Base-by-base conservation (phyloP, 1,139 yeast species). In the Nadsonia commutata region DNA sequence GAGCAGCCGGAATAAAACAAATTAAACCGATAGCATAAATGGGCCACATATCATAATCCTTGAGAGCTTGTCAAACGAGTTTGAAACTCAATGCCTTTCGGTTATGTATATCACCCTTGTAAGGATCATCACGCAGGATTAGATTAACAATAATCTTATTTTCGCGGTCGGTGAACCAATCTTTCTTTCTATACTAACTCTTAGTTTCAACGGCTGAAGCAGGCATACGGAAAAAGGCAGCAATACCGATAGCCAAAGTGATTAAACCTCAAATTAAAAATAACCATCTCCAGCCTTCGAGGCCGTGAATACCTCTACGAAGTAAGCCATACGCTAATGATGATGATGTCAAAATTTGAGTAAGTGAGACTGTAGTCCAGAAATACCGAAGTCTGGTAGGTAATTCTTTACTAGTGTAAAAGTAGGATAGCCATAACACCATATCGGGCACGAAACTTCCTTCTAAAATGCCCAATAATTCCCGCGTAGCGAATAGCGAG, bases 31-130 rank as follows among this genome's bases (percentile, higher is more conserved):
- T 59, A 8, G 66, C 46, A 50, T 73, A 74, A n/a, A 78, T 53
- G 2, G 82, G 82, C 74, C 76, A 70, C 46, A 76, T 55, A 54
- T 76, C 78, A 50, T 66, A 73, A 54, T 78, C 82, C 8, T 52
- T 42, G 9, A 76, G 46, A 3, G 77, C 62, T 38, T 57, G 56
- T 52, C 63, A 52, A 31, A 76, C 55, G 42, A 65, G 65, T 43
- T 52, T 63, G 27, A 62, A 57, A 4, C 67, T 57, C 11, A 78
- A 62, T 1, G 76, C 74, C 52, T 77, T 75, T 48, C 83, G 62
- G 52, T 78, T 78, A 56, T 76, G 70, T 82, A 77, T 77, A 48
- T 72, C 78, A 16, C 82, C 80, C 59, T 78, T 78, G 5, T 72
- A 60, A 3, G 83, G 82, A 51, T 78, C 84, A 52, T 78, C 82